Evolutionary conservation across 257 asterid genomes (phyloP), one percentile per base, ranked within the genome.

Genomic region (Nemophila menziesii): DNA sequence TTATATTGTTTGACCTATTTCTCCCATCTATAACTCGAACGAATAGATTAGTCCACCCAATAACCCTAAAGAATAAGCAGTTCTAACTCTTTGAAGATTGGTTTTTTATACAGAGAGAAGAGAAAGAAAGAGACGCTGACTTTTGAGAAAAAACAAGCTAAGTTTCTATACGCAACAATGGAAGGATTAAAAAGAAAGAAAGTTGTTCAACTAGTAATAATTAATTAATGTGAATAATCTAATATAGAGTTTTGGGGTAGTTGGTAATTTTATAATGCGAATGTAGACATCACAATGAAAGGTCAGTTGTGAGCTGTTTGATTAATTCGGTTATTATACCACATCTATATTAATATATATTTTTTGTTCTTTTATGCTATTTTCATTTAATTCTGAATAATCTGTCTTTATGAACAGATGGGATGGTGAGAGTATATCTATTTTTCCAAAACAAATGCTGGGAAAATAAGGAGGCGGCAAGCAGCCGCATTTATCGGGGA

Each of bases 391-490:
- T 41, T 41, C 14, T 17, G 18, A 24, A 41, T 41, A 13, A 41
- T 24, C 18, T 41, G 20, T 17, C 9, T 14, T 41, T 41, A 19
- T 10, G 22, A 41, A 41, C 26, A 41, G 46, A n/a, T 41, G 15
- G 3, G 46, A 8, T 17, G 22, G 20, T 20, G 46, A 24, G 20
- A 14, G 13, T 17, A 41, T 48, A 24, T 43, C 49, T 51, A 18
- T 52, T 50, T 51, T 47, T 54, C 16, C 14, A 55, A 45, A 53
- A 43, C 27, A 44, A 52, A 62, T 22, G 46, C 60, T 61, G 54
- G 61, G 54, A 58, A 70, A 58, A 45, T 45, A 52, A 71, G 49
- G 65, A 63, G 70, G 69, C 49, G 70, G 76, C 81, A 69, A 66
- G 73, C 22, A 60, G 76, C 78, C 86, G 81, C 39, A 48, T 46